Conservation (phyloP, 257 asterid genomes). For the Sherardia arvensis region DNA sequence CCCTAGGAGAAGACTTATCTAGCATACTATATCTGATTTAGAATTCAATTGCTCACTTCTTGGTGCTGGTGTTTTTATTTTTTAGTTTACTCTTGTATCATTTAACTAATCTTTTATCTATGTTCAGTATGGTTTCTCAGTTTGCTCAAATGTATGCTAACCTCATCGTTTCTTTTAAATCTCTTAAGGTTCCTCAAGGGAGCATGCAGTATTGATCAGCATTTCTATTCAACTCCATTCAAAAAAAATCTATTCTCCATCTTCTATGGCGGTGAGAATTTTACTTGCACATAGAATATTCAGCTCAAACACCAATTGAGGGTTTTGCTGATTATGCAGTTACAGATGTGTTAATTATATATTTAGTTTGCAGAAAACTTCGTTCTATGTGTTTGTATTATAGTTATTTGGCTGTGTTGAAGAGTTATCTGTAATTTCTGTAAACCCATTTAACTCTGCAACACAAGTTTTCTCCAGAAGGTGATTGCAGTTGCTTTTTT, state of each 20-base stretch:
- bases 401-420: too few relatives aligned
- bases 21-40: background rate
- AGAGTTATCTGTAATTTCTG: too few relatives aligned
- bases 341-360: too few relatives aligned
- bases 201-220: conserved; percentile 92
- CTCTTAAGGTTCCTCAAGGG: conserved; percentile 79
- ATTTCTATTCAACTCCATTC: conserved; percentile 66
- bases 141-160: conserved; percentile 17
- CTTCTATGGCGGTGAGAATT: too few relatives aligned
- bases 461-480: background rate
- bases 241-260: conserved; percentile 70
- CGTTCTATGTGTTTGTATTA: too few relatives aligned
- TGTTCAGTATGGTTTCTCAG: conserved; percentile 78
- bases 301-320: too few relatives aligned
- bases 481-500: background rate
- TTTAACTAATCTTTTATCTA: conserved; percentile 21
- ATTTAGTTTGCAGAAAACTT: too few relatives aligned
- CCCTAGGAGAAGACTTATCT: conserved; percentile 62
- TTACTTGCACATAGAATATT: too few relatives aligned
- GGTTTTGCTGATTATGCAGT: too few relatives aligned
- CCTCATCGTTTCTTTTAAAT: conserved; percentile 9
- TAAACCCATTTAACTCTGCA: too few relatives aligned
- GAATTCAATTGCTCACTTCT: background rate
- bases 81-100: background rate
- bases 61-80: background rate